Evolutionary conservation across 768 basidiomycete genomes (phyloP), one percentile per base, ranked within the genome.

Genomic region (Kwoniella mangroviensis): DNA sequence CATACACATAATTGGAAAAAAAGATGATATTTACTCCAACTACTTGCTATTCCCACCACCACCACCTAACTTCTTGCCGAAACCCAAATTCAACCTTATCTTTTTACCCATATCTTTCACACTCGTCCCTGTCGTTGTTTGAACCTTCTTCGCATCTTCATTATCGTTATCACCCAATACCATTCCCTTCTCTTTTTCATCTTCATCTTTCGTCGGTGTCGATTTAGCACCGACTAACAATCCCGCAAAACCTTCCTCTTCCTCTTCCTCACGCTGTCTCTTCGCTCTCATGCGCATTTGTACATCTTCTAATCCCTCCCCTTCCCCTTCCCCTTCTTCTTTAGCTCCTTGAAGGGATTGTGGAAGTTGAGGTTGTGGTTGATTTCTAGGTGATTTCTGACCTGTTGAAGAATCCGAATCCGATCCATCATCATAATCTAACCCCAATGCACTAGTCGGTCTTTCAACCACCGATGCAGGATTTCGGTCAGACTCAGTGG

Each of bases 271-370:
- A 43, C 92, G 84, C 78, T 89, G 86, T 69, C 92, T 87, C 82
- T 93, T 92, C 79, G 90, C 90, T 24, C 88, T 85, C 61, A 89
- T 84, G 55, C 88, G 87, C 81, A 88, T 84, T 7, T 77, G 76
- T 51, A 84, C 73, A 49, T 80, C 81, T 13, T 71, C 79, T 49
- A 82, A 59, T 63, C 78, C 77, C 61, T 74, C 85, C 65, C 78
- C 77, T 62, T 74, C 85, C 64, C 86, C 73, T 79, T 76, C 52
- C 81, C 72, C 67, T 79, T 83, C 24, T 58, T 79, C 87, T 15
- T 64, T 42, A 21, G 41, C 51, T n/a, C 24, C 58, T 21, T 21
- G 61, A 63, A 15, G 41, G 13, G 9, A 21, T 41, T 11, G 41
- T 12, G 11, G 61, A 63, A n/a, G 21, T 54, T 51, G 49, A 51